A percentile compares a stretch with the other conserved stretches of the same genome.
These are phyloP conservation scores for Eutypella sp. DNA, from an alignment of 2,329 filamentous ascomycete species.

Conservation along the genomic window DNA sequence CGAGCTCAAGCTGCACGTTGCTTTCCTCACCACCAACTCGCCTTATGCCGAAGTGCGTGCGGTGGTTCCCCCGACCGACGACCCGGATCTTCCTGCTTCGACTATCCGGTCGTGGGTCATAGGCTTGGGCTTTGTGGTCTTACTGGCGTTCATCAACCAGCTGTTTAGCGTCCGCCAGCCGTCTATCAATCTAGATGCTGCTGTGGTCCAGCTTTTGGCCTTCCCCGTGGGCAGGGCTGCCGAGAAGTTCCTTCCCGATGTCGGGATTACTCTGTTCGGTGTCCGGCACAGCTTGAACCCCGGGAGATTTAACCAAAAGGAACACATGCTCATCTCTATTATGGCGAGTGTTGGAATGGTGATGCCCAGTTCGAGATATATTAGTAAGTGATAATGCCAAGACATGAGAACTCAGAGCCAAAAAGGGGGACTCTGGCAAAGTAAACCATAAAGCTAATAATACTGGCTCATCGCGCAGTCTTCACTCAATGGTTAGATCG, in stretches of 20 bases:
- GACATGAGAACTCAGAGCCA: no score
- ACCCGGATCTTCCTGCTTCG: constrained; percentile 32
- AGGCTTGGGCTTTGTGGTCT: constrained; percentile 30
- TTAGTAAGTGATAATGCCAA: constrained; percentile 38
- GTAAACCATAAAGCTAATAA: constrained; percentile 26
- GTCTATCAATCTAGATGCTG: constrained; percentile 33
- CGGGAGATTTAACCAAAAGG: constrained; percentile 53
- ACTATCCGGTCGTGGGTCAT: constrained; percentile 36
- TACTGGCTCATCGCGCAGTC: constrained; percentile 44
- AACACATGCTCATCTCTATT: constrained; percentile 52
- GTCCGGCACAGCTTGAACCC: constrained; percentile 48
- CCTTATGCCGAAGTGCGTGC: not conserved
- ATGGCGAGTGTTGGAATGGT: constrained; percentile 36
- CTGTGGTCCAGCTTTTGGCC: constrained; percentile 36
- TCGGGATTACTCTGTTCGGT: constrained; percentile 32
- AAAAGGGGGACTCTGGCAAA: no score
- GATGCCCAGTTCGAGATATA: not conserved
- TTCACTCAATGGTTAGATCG: constrained; percentile 42
- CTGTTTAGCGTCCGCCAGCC: constrained; percentile 39
- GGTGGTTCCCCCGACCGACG: constrained; percentile 22
- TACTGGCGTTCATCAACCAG: constrained; percentile 31
- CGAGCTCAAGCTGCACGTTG: not conserved
- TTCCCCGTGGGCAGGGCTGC: constrained; percentile 33
- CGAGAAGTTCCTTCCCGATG: constrained; percentile 30
- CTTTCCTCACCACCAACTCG: not conserved